phyloP scores from a whole-genome alignment of 2,329 filamentous ascomycete species.

The Sarocladium kiliense region DNA sequence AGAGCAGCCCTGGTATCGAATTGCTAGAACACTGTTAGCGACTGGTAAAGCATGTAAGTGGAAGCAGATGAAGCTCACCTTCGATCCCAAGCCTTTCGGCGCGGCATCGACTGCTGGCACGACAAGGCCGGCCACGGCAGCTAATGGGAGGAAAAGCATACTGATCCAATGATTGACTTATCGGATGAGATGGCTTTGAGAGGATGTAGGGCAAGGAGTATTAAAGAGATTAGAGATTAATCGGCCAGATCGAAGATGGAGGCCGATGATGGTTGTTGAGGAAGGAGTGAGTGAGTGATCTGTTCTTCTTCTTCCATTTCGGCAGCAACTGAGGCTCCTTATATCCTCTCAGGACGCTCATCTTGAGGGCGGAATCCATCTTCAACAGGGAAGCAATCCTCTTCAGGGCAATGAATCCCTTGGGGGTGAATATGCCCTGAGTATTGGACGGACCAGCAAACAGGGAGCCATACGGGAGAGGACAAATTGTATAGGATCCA shows the following conservation, averaged over 20 bases:
- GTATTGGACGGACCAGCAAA: not conserved
- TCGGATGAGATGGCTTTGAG: slow-evolving; percentile 1
- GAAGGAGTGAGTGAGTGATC: slow-evolving; percentile 2
- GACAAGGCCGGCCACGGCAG: slow-evolving; percentile 22
- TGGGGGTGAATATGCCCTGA: not conserved
- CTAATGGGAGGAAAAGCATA: slow-evolving; percentile 20
- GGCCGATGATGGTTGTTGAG: not conserved
- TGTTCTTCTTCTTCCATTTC: slow-evolving; percentile 6
- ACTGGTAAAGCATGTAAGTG: not conserved
- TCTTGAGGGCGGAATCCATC: not conserved
- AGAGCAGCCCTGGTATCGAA: not conserved
- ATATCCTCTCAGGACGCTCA: not conserved
- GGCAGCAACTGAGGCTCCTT: slow-evolving; percentile 3
- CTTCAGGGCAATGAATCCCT: slow-evolving; percentile 1
- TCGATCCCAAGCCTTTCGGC: slow-evolving; percentile 15
- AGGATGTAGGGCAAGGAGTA: slow-evolving; percentile 1
- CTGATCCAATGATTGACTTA: slow-evolving; percentile 1
- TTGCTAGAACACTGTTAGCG: not conserved
- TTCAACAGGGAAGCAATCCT: not conserved
- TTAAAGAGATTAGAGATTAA: not conserved
- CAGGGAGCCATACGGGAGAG: not conserved
- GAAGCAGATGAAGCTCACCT: slow-evolving; percentile 13
- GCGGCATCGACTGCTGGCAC: slow-evolving; percentile 20
- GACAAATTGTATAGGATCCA: not conserved
- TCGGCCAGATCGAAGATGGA: not conserved